These are phyloP conservation scores for Vaccinium corymbosum DNA, from an alignment of 148 eudicot species.

Conservation along the genomic window DNA sequence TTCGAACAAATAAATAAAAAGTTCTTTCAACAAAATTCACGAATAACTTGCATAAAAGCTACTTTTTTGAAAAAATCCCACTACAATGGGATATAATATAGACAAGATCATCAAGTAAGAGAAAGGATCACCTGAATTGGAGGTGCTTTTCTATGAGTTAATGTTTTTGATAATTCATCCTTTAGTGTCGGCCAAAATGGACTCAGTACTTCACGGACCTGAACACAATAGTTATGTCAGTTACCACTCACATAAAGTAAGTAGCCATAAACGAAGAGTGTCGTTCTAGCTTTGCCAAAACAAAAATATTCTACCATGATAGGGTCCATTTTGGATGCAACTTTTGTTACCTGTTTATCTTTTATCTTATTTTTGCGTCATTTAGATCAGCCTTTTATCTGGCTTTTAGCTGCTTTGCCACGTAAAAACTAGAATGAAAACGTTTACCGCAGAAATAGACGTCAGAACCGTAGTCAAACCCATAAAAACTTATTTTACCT, in stretches of 20 bases:
- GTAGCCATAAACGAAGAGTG: not conserved
- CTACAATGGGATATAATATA: not conserved
- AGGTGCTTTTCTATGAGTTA: constrained; percentile 38
- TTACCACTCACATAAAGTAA: constrained; percentile 4
- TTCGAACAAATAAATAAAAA: not conserved
- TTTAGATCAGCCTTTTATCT: not conserved
- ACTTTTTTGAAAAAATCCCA: not conserved
- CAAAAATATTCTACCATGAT: not conserved
- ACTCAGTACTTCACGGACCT: constrained; percentile 71
- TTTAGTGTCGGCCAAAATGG: constrained; percentile 71
- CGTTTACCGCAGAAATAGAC: not conserved
- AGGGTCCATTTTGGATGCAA: not conserved
- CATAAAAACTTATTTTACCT: constrained; percentile 10
- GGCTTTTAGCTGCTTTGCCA: not conserved
- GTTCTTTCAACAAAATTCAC: not conserved
- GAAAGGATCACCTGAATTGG: constrained; percentile 44
- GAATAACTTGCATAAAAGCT: not conserved
- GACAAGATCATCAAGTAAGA: not conserved
- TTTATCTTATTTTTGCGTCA: not conserved
- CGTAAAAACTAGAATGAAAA: not conserved
- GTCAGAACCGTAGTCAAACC: not conserved
- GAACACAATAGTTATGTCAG: constrained; percentile 14
- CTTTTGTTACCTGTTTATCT: not conserved
- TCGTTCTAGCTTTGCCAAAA: not conserved
- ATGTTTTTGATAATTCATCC: constrained; percentile 48